Conservation (phyloP, 768 basidiomycete species). For the Amanita fuliginea region DNA sequence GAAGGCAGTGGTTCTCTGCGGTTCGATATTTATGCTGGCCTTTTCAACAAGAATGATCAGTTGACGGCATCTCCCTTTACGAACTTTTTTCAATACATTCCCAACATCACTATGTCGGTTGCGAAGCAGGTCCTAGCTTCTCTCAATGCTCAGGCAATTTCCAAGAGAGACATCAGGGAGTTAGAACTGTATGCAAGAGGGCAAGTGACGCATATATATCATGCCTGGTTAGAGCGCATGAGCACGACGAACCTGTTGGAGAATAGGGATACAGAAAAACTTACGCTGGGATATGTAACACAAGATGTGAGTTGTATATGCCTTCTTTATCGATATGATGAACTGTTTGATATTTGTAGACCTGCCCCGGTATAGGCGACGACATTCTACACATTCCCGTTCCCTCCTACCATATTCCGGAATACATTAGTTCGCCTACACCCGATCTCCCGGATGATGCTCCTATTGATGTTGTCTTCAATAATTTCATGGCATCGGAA, state of each 20-base stretch:
- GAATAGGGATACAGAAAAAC: slow-evolving; percentile 31
- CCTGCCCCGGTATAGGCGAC: slow-evolving; percentile 68
- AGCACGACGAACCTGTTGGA: slow-evolving; percentile 24
- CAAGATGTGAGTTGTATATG: slow-evolving; percentile 34
- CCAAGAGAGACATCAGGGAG: slow-evolving; percentile 14
- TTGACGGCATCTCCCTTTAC: slow-evolving; percentile 64
- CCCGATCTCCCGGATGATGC: slow-evolving; percentile 39
- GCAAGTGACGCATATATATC: slow-evolving; percentile 38
- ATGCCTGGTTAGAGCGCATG: slow-evolving; percentile 52
- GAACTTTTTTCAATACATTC: slow-evolving; percentile 53
- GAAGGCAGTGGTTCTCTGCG: slow-evolving; percentile 54
- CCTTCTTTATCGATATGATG: neutral
- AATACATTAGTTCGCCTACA: slow-evolving; percentile 46
- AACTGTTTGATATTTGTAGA: slow-evolving; percentile 19
- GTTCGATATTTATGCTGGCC: slow-evolving; percentile 55
- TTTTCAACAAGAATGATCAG: slow-evolving; percentile 76
- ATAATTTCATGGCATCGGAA: slow-evolving; percentile 51
- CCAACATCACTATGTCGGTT: slow-evolving; percentile 35
- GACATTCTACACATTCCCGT: slow-evolving; percentile 56
- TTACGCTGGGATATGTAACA: slow-evolving; percentile 72
- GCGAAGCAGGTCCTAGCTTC: slow-evolving; percentile 43
- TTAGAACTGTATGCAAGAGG: slow-evolving; percentile 37
- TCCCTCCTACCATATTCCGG: slow-evolving; percentile 40
- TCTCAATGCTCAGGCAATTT: slow-evolving; percentile 36
- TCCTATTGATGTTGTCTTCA: slow-evolving; percentile 64